Evolutionary conservation across 768 basidiomycete genomes (phyloP), one percentile per base, ranked within the genome.

Genomic region (Solioccasus polychromus): DNA sequence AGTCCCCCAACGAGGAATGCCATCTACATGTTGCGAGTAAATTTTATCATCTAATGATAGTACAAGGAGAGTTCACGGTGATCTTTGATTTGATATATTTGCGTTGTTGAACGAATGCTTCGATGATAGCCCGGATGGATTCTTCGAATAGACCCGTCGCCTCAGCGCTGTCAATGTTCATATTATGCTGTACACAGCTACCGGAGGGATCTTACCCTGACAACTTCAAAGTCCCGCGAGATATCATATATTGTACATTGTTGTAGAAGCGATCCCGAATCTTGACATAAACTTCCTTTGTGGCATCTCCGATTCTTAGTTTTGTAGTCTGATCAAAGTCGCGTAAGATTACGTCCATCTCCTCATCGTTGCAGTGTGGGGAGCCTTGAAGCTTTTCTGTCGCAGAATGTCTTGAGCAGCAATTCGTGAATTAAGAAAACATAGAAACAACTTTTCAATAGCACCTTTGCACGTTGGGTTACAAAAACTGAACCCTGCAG

Each of bases 401-500:
- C 30, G 22, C 12, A 15, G 14, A 35, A 8, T 44, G 19, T 28
- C 5, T 22, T 7, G 6, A 19, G 10, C 15, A 31, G 23, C 31
- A 4, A 4, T 3, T 30, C 5, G n/a, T 24, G 5, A 38, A 14
- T 39, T 3, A 5, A 24, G 17, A 7, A 12, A 35, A 22, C 26
- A 26, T 17, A 5, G 19, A 17, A 35, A 32, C 49, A 47, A 75
- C 75, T 50, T 46, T 64, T 52, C 2, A 78, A 55, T 45, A 67
- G 65, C 9, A 52, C 47, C 1, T 55, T 52, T 2, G 74, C 73
- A 26, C 68, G 64, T 10, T 68, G 64, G 17, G 63, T 75, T 12
- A 78, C 73, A 48, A 73, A 75, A 1, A 74, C 65, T 0, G 76
- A 77, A 17, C 76, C 76, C 37, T 70, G 61, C 38, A 76, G 68